Conservation (phyloP, 2,329 filamentous ascomycete genomes). For the Pseudocercospora musae region DNA sequence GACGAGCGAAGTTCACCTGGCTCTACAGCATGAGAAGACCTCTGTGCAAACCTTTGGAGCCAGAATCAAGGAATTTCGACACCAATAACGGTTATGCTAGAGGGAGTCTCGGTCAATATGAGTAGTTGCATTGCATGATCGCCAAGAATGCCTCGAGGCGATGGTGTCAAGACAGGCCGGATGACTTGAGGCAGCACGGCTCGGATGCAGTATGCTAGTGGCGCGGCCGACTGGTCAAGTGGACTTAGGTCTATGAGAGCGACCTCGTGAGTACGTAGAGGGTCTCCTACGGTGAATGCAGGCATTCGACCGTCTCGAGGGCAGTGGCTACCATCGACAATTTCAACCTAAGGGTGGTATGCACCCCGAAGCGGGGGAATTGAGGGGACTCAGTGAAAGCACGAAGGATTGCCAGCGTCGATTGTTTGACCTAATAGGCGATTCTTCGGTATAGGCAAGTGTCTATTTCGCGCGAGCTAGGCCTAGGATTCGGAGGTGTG, state of each 20-base stretch:
- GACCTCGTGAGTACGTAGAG: neutral
- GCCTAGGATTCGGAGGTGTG: neutral
- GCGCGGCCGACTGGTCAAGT: neutral
- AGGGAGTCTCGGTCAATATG: neutral
- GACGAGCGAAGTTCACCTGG: neutral
- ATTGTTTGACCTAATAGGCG: neutral
- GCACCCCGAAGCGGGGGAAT: slow-evolving; percentile 9
- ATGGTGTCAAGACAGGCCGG: neutral
- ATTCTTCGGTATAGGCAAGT: neutral
- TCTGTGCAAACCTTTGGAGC: neutral
- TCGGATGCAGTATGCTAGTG: too few species aligned
- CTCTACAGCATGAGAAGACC: neutral
- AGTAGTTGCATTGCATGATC: neutral
- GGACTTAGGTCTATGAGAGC: neutral
- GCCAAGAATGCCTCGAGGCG: neutral
- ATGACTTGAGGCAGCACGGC: neutral
- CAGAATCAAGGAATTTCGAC: neutral
- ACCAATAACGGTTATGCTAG: neutral
- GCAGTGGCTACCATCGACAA: neutral
- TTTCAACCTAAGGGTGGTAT: neutral
- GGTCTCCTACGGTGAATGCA: neutral
- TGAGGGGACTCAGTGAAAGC: neutral
- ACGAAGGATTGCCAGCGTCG: neutral
- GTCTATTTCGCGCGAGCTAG: neutral
- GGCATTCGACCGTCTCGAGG: neutral